Evolutionary conservation across 176 grass and related monocot genomes (phyloP), one percentile per base, ranked within the genome.

Genomic region (Oryza longistaminata): DNA sequence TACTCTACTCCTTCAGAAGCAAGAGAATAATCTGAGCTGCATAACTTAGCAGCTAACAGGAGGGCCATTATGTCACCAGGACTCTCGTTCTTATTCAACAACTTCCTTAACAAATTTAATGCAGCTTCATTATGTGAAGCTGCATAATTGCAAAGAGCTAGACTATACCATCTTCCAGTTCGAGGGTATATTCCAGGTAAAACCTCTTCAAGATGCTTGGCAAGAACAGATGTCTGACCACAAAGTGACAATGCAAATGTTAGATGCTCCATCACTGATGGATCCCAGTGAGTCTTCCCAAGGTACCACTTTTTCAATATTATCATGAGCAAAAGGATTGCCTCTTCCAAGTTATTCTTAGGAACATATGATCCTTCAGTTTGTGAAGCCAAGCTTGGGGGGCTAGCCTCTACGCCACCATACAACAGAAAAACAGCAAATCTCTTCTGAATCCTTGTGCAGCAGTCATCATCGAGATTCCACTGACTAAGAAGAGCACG

Each of bases 261-360:
- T 67, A 99, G 78, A 82, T 99, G 91, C 70, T 96, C 91, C 88
- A 99, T 94, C 27, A 99, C 81, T 39, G 90, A 90, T 31, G 96
- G 88, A 81, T 99, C 96, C 96, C 96, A 99, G 78, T 94, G 83
- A 79, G 86, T 87, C 67, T 88, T 91, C 80, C 93, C 93, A 66
- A 95, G 90, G 71, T 89, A 94, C 86, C 84, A 96, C 76, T 96
- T 99, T 66, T 80, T 96, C 69, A 99, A 78, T 64, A 96, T 43
- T 88, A 99, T 91, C 90, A 94, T 94, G 22, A 99, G 86, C 43
- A 99, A 75, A 71, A 99, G 83, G 84, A 99, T 99, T 37, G 93
- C 90, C 85, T 99, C 96, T 92, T 99, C 96, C 27, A 99, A 71
- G 78, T 99, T 99, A 83, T 88, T 99, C 64, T 93, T 96, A 39